These are phyloP conservation scores for Chalciporus sp. DNA, from an alignment of 1,284 basidiomycete species.

Conservation along the genomic window DNA sequence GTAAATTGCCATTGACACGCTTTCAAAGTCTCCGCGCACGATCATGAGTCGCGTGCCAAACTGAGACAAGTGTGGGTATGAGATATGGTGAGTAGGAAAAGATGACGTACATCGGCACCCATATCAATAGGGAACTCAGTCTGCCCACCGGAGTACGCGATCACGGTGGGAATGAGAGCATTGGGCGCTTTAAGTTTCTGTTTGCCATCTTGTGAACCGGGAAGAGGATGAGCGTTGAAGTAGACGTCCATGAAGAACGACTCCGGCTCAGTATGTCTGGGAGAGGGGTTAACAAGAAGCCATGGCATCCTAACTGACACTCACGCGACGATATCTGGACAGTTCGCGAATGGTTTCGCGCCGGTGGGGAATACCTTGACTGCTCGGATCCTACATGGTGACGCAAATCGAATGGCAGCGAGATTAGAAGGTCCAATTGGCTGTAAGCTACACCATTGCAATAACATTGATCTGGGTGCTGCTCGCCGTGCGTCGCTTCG, in stretches of 20 bases:
- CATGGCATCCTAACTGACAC: constrained; percentile 29
- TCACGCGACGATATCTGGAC: constrained; percentile 63
- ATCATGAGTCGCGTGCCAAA: constrained; percentile 79
- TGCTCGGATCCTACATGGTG: constrained; percentile 61
- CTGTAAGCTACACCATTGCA: constrained; percentile 69
- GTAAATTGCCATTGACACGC: constrained; percentile 48
- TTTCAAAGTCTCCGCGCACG: constrained; percentile 68
- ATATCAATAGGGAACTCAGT: constrained; percentile 71
- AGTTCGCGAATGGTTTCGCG: constrained; percentile 58
- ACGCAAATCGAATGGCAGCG: constrained; percentile 66
- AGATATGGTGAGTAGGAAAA: constrained; percentile 6
- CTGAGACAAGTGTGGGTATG: constrained; percentile 39
- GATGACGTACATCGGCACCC: constrained; percentile 56
- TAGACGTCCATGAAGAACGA: constrained; percentile 73
- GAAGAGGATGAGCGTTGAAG: constrained; percentile 62
- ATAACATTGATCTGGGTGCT: constrained; percentile 37
- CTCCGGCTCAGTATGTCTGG: constrained; percentile 67
- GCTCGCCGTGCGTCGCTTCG: neutral
- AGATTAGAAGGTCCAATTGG: constrained; percentile 59
- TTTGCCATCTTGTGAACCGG: constrained; percentile 49
- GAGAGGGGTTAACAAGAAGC: constrained; percentile 12
- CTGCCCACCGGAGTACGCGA: constrained; percentile 71
- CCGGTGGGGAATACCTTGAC: constrained; percentile 66
- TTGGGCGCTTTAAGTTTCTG: constrained; percentile 62
- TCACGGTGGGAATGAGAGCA: constrained; percentile 67